A percentile compares a stretch with the other conserved stretches of the same genome.
These are phyloP conservation scores for Vitis cinerea DNA, from an alignment of 164 flowering plant genomes.

Conservation along the genomic window DNA sequence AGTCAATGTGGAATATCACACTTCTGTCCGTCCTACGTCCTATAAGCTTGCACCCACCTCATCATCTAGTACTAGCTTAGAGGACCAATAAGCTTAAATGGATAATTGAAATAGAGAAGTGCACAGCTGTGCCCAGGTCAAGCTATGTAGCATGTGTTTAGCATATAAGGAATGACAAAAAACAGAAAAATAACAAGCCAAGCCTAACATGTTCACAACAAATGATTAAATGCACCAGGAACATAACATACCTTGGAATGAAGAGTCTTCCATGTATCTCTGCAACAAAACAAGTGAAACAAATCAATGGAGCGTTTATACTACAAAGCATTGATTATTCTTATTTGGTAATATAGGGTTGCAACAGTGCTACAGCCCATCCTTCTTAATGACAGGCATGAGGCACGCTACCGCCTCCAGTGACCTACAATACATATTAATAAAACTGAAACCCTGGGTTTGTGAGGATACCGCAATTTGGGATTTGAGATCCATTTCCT, in stretches of 20 bases:
- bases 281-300: constrained; percentile 31
- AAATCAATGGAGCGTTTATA: not conserved
- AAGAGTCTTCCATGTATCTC: constrained; percentile 67
- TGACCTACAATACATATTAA: not conserved
- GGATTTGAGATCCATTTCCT: constrained; percentile 45
- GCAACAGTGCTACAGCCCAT: not conserved
- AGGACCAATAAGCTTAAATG: not conserved
- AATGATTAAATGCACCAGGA: not conserved
- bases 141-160: not conserved
- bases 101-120: not conserved
- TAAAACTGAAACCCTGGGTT: not conserved
- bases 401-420: not conserved
- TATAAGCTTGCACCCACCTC: too few species aligned
- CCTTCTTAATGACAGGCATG: not conserved
- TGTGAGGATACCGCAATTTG: constrained; percentile 49
- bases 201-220: constrained; percentile 2
- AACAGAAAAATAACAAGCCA: not conserved
- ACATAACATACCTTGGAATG: constrained; percentile 51
- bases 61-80: not conserved
- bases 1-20: too few species aligned
- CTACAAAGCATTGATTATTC: not conserved
- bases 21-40: too few species aligned
- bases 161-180: not conserved
- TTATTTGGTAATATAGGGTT: not conserved
- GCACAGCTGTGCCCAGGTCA: not conserved